Evolutionary conservation across 441 rosid genomes (phyloP), one percentile per base, ranked within the genome.

Genomic region (Aquilaria agallochum): DNA sequence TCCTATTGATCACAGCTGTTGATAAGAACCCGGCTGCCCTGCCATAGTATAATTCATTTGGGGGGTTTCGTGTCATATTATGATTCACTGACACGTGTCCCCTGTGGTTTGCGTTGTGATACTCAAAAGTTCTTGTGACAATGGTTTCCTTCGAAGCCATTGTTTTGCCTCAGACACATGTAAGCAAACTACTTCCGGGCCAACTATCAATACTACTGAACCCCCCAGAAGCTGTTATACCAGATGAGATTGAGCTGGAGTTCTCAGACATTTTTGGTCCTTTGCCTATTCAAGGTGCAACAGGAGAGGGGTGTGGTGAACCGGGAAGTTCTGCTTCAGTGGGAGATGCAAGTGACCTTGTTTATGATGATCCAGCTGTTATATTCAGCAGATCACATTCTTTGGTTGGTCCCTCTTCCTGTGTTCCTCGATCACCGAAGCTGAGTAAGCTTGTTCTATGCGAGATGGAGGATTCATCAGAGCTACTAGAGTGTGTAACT

Each of bases 191-290:
- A 9, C 59, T 72, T 11, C 76, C 60, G 30, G 74, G 66, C 58
- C 81, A 73, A 72, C 73, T 81, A 27, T 69, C 84, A 60, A 53
- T 84, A 62, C 69, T 90, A 31, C 56, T 73, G 63, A 82, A 61
- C 54, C 72, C 86, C 53, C 78, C 80, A 10, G 81, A 77, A 60
- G 76, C 70, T 53, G 66, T 58, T 45, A 79, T 77, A 30, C 54
- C 74, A 40, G 96, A 91, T 59, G 71, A 79, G n/a, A 69, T 87
- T 12, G 97, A 94, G 77, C 77, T 91, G 34, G 99, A 94, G 51
- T 94, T 94, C 72, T 70, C 92, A 32, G 97, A 94, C 77, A 89
- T 91, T 5, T 94, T 94, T 68, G 99, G 99, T 64, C 94, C 97
- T 62, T 60, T 66, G n/a, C 86, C 91, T 5, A 70, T 71, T 65